Conservation (phyloP, 768 basidiomycete species). For the Boletus rubropictus region DNA sequence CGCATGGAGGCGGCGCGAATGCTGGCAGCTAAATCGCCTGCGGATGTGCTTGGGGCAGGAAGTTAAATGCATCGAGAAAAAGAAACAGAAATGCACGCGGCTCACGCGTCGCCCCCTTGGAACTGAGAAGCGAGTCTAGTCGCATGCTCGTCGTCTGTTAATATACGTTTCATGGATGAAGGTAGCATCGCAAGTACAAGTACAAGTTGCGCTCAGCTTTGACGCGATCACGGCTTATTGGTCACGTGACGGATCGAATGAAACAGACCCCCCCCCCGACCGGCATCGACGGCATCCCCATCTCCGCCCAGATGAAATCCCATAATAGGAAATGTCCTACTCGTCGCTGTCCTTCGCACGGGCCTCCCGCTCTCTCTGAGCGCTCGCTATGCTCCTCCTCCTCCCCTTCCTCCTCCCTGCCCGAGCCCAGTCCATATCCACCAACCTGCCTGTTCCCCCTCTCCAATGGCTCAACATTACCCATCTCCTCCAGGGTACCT, state of each 20-base stretch:
- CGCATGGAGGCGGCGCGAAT: conserved; percentile 55
- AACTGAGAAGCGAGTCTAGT: conserved; percentile 19
- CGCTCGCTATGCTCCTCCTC: conserved; percentile 11
- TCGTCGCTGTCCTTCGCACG: conserved; percentile 19
- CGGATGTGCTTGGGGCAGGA: conserved; percentile 32
- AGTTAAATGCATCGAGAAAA: conserved; percentile 10
- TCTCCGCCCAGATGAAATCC: conserved; percentile 5
- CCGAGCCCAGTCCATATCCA: conserved; percentile 47
- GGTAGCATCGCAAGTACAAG: neutral
- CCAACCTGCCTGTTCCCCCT: conserved; percentile 40
- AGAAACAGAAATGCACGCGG: conserved; percentile 8
- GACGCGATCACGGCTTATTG: neutral
- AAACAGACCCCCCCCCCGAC: neutral
- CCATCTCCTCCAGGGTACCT: conserved; percentile 45
- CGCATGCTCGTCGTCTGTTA: conserved; percentile 30
- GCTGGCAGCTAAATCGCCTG: conserved; percentile 46
- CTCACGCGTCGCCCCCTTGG: conserved; percentile 24
- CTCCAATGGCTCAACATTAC: conserved; percentile 66
- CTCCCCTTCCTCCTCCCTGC: conserved; percentile 15
- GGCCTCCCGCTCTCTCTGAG: conserved; percentile 25
- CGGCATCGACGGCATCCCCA: conserved; percentile 12
- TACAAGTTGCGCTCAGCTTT: neutral
- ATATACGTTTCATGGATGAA: conserved; percentile 32
- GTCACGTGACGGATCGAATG: conserved; percentile 5
- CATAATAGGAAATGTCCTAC: conserved; percentile 7